Conservation (phyloP, 441 rosid species). For the Corymbia calophylla region DNA sequence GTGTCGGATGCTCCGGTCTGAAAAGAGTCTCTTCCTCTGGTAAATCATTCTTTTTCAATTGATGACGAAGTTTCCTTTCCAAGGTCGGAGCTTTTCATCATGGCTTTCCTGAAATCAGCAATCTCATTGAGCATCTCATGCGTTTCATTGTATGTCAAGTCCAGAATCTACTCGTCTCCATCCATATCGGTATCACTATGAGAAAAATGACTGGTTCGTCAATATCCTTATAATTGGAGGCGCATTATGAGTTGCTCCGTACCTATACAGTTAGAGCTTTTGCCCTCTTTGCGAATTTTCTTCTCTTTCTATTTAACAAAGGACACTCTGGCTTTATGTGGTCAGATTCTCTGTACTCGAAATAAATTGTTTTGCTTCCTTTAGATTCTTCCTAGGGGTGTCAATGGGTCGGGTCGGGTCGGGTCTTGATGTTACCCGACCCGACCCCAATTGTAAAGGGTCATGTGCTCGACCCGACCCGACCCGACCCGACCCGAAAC, state of each 20-base stretch:
- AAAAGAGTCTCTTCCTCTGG: background rate
- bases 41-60: background rate
- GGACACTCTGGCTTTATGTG: background rate
- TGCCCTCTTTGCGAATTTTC: accelerated
- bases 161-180: accelerated
- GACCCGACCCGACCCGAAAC: too few species aligned
- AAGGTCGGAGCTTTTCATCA: background rate
- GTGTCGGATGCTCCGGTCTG: background rate
- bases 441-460: too few species aligned
- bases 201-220: background rate
- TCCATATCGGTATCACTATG: accelerated
- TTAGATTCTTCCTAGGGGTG: background rate
- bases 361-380: background rate
- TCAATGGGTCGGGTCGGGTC: too few species aligned
- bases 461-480: too few species aligned
- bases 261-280: background rate
- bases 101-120: background rate
- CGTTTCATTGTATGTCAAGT: accelerated
- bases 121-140: background rate
- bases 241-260: background rate
- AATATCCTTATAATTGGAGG: background rate
- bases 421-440: too few species aligned
- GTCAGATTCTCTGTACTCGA: accelerated
- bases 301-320: background rate
- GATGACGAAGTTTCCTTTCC: background rate